Base-by-base conservation (phyloP, 495 filamentous ascomycete species). In the Penicillium daleae region DNA sequence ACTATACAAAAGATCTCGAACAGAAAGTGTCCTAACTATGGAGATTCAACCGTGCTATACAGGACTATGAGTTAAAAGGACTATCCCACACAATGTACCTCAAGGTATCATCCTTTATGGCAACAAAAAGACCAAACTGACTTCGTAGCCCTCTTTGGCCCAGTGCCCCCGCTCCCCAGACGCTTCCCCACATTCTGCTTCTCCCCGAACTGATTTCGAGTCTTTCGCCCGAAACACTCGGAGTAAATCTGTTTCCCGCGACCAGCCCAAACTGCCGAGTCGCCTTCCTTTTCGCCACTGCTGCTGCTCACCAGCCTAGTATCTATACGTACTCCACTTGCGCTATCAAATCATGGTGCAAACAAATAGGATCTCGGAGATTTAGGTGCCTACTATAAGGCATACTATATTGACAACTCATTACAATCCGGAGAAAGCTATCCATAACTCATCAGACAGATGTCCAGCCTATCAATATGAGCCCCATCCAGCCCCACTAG, bases 91-190 rank as follows among this genome's bases (percentile, higher is more conserved):
- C n/a, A n/a, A n/a, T n/a, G n/a, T n/a, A n/a, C n/a, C n/a, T n/a
- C n/a, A n/a, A n/a, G n/a, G n/a, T n/a, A n/a, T n/a, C n/a, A n/a
- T n/a, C n/a, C n/a, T n/a, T n/a, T n/a, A n/a, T n/a, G n/a, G n/a
- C n/a, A n/a, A n/a, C 17, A 39, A 56, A 2, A 17, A 27, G 46
- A 3, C 22, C 21, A 26, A 26, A 26, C 46, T 29, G 7, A 19
- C 46, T 10, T 27, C 10, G 4, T 26, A 6, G 17, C 21, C 12
- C 24, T 26, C 57, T 13, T 12, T 19, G 50, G 35, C 46, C 29
- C 24, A 40, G 13, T 49, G 40, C 62, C 57, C n/a, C 62, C 62
- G 57, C 53, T 33, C 56, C 56, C 64, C 59, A 56, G 61, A 57
- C 37, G n/a, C 17, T 59, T 59, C 59, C 64, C 64, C 61, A 66